Base-by-base conservation (phyloP, 441 rosid genomes). In the Viola pubescens region DNA sequence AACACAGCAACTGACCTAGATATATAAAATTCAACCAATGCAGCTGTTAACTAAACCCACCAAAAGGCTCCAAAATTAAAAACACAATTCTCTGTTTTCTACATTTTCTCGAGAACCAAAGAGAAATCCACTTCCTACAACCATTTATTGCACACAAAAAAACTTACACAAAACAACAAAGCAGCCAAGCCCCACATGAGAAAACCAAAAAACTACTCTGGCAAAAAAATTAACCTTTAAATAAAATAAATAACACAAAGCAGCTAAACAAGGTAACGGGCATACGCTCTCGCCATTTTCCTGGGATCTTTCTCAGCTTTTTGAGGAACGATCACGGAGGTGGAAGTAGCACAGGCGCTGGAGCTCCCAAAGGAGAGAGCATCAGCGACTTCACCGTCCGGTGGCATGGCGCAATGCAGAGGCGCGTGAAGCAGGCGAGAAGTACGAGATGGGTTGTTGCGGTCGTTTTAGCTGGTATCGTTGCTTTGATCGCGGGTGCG, bases 261-360 rank as follows among this genome's bases (percentile, higher is more conserved):
- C 58, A 53, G 55, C 16, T 9, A 54, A 10, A 3, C 37, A 59
- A 65, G 55, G n/a, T n/a, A 43, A 64, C 48, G 37, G 48, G 49
- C 81, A 5, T 71, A 90, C 97, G 74, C 73, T 72, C 97, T 79
- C 40, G 97, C 94, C 3, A 82, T 82, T 68, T 61, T 83, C 64
- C 86, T 79, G 9, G 95, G 96, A 68, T 91, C 91, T 59, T 86
- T 91, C 59, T 56, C 75, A 39, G 72, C 53, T 54, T 38, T 63
- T 9, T 10, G 54, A 19, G 34, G 34, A 58, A 13, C 52, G 39
- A 45, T 65, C 4, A 26, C 34, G 46, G 52, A 41, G 0, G 65
- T 59, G 12, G 62, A 53, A 34, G 3, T 8, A 11, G 54, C 71
- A 54, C 48, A 52, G 58, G 58, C 45, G 37, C 26, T 54, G 0